Evolutionary conservation across 2,329 filamentous ascomycete genomes (phyloP).

Genomic region (Rutstroemia sp.): DNA sequence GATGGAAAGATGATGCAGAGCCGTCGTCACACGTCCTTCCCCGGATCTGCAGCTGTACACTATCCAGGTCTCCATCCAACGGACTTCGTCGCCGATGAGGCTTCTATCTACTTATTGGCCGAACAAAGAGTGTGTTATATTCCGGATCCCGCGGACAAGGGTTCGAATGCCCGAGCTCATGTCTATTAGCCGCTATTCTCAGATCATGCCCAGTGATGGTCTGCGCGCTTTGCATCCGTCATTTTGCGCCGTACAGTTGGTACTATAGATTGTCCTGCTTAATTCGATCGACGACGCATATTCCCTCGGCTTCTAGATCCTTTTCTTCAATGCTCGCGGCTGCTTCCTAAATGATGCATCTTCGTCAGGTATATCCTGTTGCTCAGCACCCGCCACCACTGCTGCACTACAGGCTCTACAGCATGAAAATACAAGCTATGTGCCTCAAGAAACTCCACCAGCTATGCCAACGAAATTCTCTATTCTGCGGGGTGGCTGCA

Average conservation of each 20-base stretch:
- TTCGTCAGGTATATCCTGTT: background rate
- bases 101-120: too few species aligned
- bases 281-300: constrained; percentile 1
- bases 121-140: background rate
- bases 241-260: background rate
- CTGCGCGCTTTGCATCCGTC: background rate
- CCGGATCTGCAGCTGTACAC: too few species aligned
- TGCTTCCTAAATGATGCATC: background rate
- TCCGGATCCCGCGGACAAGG: background rate
- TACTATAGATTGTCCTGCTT: constrained; percentile 4
- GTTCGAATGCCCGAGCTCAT: background rate
- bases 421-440: background rate
- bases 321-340: background rate
- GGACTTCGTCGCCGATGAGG: too few species aligned
- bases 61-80: too few species aligned
- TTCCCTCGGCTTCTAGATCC: background rate
- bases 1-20: too few species aligned
- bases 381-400: background rate
- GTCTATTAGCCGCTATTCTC: background rate
- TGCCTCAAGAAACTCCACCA: background rate
- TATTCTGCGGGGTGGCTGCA: too few species aligned
- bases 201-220: background rate
- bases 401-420: background rate
- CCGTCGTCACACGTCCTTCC: too few species aligned
- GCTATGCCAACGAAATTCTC: constrained; percentile 15